Evolutionary conservation across 257 asterid genomes (phyloP), one percentile per base, ranked within the genome.

Genomic region (Nicotiana benthamiana): DNA sequence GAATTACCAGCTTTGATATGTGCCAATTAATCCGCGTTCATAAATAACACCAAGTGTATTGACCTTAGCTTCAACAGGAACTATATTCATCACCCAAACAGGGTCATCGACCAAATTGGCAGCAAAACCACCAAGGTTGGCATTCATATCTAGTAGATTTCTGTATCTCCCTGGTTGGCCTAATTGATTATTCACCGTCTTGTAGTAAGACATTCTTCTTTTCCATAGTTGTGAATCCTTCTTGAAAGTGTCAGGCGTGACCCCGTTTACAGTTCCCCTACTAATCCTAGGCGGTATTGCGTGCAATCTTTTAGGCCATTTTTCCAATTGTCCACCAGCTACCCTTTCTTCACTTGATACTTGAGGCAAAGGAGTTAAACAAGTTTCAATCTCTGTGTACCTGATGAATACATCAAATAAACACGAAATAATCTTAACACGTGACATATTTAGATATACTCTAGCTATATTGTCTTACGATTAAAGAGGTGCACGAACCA

Each of bases 1-100:
- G 20, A 2, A 1, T 46, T 91, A 93, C 97, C 97, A 94, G 90
- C 91, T 91, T 70, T 91, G 97, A 64, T 94, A 94, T 3, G 97
- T 91, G 30, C 98, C 98, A 2, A 94, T 94, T 80, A 94, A 70
- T 52, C 98, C 98, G 12, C 98, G 87, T 81, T 94, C 98, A 48
- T 88, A 94, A 48, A 93, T 89, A 9, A 80, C 93, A 11, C 98
- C 98, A 1, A 94, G 93, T 0, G 97, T 91, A 83, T 91, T 87
- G 54, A 87, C 64, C 81, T 88, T 84, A 11, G 94, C 89, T 75
- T 93, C 97, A 3, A 85, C 89, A 0, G 98, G 98, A 75, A 93
- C 95, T 4, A 91, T 68, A 59, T 94, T 94, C 97, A 93, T 93
- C 27, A 94, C 97, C 98, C 98, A 94, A 36, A 93, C 86, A 4